phyloP scores from a whole-genome alignment of 1,284 basidiomycete genomes.

The Microbotryum intermedium region DNA sequence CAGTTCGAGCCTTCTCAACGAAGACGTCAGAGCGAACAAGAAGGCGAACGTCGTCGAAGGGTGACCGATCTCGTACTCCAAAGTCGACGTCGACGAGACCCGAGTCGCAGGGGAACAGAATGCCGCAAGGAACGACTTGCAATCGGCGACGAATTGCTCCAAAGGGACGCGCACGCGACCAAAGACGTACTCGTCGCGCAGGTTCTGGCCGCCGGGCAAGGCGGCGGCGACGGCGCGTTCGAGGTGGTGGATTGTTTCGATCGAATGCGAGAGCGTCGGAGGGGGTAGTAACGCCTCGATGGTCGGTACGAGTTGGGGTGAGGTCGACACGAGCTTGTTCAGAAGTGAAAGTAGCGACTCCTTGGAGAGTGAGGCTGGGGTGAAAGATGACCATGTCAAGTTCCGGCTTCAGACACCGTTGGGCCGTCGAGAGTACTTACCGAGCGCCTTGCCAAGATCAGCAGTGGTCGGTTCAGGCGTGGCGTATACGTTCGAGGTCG shows the following conservation, averaged over 20 bases:
- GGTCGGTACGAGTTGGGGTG: slow-evolving; percentile 25
- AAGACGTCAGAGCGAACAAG: slow-evolving; percentile 19
- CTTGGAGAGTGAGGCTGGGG: slow-evolving; percentile 29
- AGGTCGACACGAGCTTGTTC: slow-evolving; percentile 25
- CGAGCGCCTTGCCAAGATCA: slow-evolving; percentile 26
- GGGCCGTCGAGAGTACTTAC: slow-evolving; percentile 2
- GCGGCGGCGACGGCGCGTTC: slow-evolving; percentile 27
- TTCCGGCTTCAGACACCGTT: too few relatives aligned
- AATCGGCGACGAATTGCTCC: slow-evolving; percentile 29
- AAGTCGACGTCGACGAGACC: background rate
- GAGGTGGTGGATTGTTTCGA: slow-evolving; percentile 9
- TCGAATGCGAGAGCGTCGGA: slow-evolving; percentile 26
- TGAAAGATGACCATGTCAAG: background rate
- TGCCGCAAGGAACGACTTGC: slow-evolving; percentile 12
- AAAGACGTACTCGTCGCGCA: slow-evolving; percentile 32
- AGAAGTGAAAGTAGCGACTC: slow-evolving; percentile 28
- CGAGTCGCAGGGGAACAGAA: slow-evolving; percentile 8
- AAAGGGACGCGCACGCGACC: slow-evolving; percentile 28
- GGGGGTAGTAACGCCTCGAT: slow-evolving; percentile 29
- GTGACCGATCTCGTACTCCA: slow-evolving; percentile 11
- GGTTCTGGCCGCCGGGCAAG: slow-evolving; percentile 20
- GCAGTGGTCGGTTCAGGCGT: background rate
- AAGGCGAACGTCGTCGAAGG: slow-evolving; percentile 23
- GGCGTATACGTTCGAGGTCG: background rate
- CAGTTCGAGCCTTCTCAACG: slow-evolving; percentile 13